A percentile compares a stretch with the other conserved stretches of the same genome.
Evolutionary conservation across 768 basidiomycete species (phyloP).

Genomic region (Filobasidium wieringae): DNA sequence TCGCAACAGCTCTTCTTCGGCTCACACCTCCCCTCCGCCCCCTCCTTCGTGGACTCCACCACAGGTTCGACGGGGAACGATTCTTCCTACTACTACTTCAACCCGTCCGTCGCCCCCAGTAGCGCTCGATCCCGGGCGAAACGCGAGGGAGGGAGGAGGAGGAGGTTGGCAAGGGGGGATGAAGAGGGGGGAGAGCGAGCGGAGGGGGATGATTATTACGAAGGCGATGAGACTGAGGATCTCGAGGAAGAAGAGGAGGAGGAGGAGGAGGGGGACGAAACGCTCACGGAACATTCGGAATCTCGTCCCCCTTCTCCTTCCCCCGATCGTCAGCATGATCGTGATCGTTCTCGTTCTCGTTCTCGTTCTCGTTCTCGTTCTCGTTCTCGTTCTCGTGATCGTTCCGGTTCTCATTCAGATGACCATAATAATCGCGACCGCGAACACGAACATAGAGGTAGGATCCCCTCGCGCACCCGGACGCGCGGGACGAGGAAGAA

Average conservation of each 20-base stretch:
- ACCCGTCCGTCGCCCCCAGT: not conserved
- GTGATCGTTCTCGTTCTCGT: not conserved
- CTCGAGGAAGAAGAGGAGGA: constrained; percentile 16
- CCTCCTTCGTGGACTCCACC: constrained; percentile 27
- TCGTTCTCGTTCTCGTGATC: not conserved
- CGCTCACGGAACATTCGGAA: no score
- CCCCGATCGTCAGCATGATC: no score
- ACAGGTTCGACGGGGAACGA: constrained; percentile 3
- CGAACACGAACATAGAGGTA: not conserved
- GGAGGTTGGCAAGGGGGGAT: no score
- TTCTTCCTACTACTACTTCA: not conserved
- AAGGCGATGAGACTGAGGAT: constrained; percentile 15
- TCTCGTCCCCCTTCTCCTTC: no score
- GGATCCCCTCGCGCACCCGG: not conserved
- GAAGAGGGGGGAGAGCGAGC: constrained; percentile 4
- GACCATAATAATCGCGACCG: no score
- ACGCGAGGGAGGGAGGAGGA: not conserved
- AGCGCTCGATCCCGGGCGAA: not conserved
- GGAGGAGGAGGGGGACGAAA: no score
- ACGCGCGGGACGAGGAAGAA: not conserved
- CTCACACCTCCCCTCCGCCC: constrained; percentile 23
- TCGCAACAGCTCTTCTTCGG: constrained; percentile 30
- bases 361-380: not conserved
- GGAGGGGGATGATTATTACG: constrained; percentile 11
- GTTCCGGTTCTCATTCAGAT: not conserved